These are phyloP conservation scores for Beauveria bassiana DNA, from an alignment of 2,329 filamentous ascomycete genomes.

Conservation along the genomic window DNA sequence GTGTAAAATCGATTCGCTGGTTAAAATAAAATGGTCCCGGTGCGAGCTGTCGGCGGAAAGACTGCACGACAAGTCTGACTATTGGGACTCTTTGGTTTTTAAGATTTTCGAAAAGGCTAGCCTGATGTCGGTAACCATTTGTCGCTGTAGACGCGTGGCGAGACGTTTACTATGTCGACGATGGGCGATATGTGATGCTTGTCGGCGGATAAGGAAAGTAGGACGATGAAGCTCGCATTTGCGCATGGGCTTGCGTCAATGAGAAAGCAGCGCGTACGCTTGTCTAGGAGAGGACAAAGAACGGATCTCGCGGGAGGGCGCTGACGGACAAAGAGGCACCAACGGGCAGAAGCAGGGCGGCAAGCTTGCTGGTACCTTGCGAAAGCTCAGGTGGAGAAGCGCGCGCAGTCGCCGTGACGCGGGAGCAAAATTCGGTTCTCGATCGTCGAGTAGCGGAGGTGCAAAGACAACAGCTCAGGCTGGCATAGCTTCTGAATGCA, in stretches of 20 bases:
- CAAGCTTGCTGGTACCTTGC: background rate
- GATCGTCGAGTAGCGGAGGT: conserved; percentile 1
- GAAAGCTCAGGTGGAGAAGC: conserved; percentile 7
- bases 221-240: conserved; percentile 28
- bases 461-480: background rate
- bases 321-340: background rate
- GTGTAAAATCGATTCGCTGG: conserved; percentile 1
- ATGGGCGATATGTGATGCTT: conserved; percentile 17
- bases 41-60: conserved; percentile 17
- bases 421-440: background rate
- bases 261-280: conserved; percentile 16
- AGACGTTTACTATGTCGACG: conserved; percentile 8
- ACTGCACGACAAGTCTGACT: conserved; percentile 15
- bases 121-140: conserved; percentile 18
- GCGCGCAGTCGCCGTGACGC: conserved; percentile 1
- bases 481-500: conserved; percentile 1
- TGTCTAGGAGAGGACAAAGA: conserved; percentile 23
- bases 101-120: conserved; percentile 12
- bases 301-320: background rate
- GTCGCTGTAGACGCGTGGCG: conserved; percentile 13
- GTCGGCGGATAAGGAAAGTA: conserved; percentile 25
- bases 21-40: background rate
- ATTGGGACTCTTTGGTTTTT: conserved; percentile 7
- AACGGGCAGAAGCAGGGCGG: conserved; percentile 2
- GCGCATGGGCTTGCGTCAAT: conserved; percentile 28